phyloP scores from a whole-genome alignment of 2,329 filamentous ascomycete species.

The Aspergillus fumigatiaffinis region DNA sequence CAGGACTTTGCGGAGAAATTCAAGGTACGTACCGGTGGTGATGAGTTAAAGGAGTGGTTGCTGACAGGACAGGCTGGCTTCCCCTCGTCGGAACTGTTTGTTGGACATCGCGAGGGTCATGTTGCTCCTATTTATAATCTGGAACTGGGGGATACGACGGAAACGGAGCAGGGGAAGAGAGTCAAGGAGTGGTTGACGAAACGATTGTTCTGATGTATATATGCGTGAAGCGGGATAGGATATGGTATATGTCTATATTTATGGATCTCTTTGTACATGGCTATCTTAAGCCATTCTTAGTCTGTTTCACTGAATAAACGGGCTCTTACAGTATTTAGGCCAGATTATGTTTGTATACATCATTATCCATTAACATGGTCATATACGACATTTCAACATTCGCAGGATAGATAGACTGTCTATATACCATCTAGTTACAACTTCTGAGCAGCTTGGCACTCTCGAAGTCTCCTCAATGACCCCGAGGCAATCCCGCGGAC shows the following conservation, averaged over 20 bases:
- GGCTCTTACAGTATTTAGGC: too few species aligned
- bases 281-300: too few species aligned
- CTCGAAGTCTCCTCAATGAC: conserved; percentile 20
- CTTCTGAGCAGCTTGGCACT: conserved; percentile 9
- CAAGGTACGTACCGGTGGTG: conserved; percentile 25
- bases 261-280: too few species aligned
- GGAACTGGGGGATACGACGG: conserved; percentile 30
- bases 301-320: too few species aligned
- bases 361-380: not conserved
- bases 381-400: not conserved
- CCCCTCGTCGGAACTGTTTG: conserved; percentile 28
- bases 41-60: too few species aligned
- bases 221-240: not conserved
- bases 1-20: conserved; percentile 48
- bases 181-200: conserved; percentile 34
- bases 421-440: not conserved
- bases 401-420: too few species aligned
- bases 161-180: conserved; percentile 39
- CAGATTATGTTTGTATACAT: not conserved
- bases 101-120: conserved; percentile 39
- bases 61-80: conserved; percentile 24
- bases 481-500: conserved; percentile 25
- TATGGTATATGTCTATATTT: not conserved
- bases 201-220: conserved; percentile 12
- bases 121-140: conserved; percentile 41